Base-by-base conservation (phyloP, 2,329 filamentous ascomycete genomes). In the Emergomyces orientalis region DNA sequence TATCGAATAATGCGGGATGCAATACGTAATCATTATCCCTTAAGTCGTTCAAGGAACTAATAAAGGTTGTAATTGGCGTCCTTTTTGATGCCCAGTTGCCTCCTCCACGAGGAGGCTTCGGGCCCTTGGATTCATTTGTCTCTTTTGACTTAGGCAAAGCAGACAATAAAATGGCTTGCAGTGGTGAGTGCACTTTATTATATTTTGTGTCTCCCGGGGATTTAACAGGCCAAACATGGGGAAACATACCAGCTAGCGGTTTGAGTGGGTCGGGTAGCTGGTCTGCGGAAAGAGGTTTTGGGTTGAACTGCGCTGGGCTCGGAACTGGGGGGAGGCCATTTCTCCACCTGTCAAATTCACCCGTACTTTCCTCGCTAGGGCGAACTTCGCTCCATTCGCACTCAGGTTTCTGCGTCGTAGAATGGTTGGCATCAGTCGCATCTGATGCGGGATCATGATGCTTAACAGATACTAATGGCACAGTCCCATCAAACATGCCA, bases 181-280 rank as follows among this genome's bases (percentile, higher is more conserved):
- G 78, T 2, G 94, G 92, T 3, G 94, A 97, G 75, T 95, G 89
- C 71, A 99, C 85, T 71, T 86, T 88, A 68, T 84, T 85, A 70
- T 88, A 84, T 72, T 86, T 89, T 67, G 91, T 88, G 73, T 97
- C 93, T 3, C 92, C 94, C 2, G 91, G 90, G 0, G 91, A 89
- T 72, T 86, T 89, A 63, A 97, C 85, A 11, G 92, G 93, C 91
- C 94, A 97, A 47, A 97, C 78, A 69, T 94, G 88, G 9, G 86
- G 81, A 67, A 99, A 97, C 73, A 97, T 89, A 64, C 90, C 85
- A 49, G 88, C 86, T 63, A 97, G 84, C 1, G 87, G 85, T 71
- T 85, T 79, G 45, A 91, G 70, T 13, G 81, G 78, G 25, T 78
- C 73, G 0, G 85, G 74, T 32, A 78, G 67, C n/a, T 63, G 61